Evolutionary conservation across 192 early-diverging fungal genomes (phyloP).

Genomic region (Coemansia sp.): DNA sequence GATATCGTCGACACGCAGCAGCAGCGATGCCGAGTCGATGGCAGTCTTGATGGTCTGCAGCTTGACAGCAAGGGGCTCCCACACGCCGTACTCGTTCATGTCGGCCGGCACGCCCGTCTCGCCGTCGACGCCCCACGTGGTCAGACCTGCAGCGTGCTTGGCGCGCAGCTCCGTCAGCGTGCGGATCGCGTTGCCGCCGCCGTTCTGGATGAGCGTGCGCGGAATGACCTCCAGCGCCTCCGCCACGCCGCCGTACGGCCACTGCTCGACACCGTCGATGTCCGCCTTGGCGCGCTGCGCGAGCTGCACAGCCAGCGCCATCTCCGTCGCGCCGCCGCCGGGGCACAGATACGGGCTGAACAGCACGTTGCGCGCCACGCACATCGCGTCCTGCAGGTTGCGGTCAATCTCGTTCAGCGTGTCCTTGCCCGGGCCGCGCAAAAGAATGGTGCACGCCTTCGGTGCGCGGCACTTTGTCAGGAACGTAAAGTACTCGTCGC

Average conservation of each 20-base stretch:
- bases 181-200: conserved; percentile 98
- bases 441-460: conserved; percentile 97
- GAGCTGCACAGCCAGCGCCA: conserved; percentile 90
- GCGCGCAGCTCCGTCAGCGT: conserved; percentile 89
- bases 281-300: conserved; percentile 82
- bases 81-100: conserved; percentile 97
- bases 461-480: conserved; percentile 92
- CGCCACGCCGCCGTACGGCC: conserved; percentile 94
- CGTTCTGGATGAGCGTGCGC: conserved; percentile 97
- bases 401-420: conserved; percentile 97
- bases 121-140: conserved; percentile 96
- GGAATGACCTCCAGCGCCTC: conserved; percentile 98
- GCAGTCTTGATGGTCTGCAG: conserved; percentile 99
- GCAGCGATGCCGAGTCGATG: conserved; percentile 87
- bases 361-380: conserved; percentile 96
- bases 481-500: conserved; percentile 99
- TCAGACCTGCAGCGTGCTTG: conserved; percentile 87
- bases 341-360: conserved; percentile 92
- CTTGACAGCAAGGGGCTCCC: conserved; percentile 99
- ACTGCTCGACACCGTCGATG: conserved; percentile 89
- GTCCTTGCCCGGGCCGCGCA: conserved; percentile 97
- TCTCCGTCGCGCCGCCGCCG: conserved; percentile 98
- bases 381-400: conserved; percentile 99
- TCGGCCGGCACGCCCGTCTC: conserved; percentile 87
- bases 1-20: conserved; percentile 94